A percentile compares a stretch with the other conserved stretches of the same genome.
Evolutionary conservation across 164 flowering plant genomes (phyloP).

Genomic region (Aristolochia fimbriata): DNA sequence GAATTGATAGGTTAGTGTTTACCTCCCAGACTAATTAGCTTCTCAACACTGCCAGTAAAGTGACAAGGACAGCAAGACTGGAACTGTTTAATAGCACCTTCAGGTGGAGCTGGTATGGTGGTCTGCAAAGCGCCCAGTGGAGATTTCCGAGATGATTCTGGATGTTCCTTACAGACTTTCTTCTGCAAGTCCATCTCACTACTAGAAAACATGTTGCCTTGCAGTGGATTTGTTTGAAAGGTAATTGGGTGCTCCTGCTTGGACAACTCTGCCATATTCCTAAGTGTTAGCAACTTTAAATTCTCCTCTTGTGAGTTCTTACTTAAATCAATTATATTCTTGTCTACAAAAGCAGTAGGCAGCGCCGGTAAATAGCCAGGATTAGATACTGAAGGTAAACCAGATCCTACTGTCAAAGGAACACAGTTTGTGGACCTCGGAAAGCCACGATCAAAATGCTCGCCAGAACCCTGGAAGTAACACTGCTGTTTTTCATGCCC

Average conservation of each 20-base stretch:
- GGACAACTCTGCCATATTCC: constrained; percentile 25
- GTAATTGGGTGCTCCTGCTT: constrained; percentile 23
- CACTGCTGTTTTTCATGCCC: constrained; percentile 10
- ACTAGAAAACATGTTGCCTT: constrained; percentile 10
- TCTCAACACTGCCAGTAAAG: constrained; percentile 11
- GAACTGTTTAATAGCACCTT: constrained; percentile 8
- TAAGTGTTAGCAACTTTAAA: constrained; percentile 28
- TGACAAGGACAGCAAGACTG: constrained; percentile 14
- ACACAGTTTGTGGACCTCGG: constrained; percentile 10
- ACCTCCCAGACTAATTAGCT: constrained; percentile 19
- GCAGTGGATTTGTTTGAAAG: constrained; percentile 12
- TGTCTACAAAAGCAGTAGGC: constrained; percentile 9
- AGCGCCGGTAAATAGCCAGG: constrained; percentile 11
- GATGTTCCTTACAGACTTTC: constrained; percentile 8
- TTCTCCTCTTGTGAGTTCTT: constrained; percentile 26
- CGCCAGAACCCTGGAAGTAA: constrained; percentile 11
- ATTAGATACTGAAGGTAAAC: constrained; percentile 17
- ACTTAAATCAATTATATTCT: constrained; percentile 15
- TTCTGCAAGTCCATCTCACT: constrained; percentile 12
- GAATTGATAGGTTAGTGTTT: neutral
- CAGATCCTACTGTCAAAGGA: constrained; percentile 10
- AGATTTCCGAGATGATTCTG: constrained; percentile 10
- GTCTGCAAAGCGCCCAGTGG: constrained; percentile 9
- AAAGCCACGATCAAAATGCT: constrained; percentile 12
- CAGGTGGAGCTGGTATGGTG: constrained; percentile 14